phyloP scores from a whole-genome alignment of 148 eudicot species.

The Chenopodium quinoa region DNA sequence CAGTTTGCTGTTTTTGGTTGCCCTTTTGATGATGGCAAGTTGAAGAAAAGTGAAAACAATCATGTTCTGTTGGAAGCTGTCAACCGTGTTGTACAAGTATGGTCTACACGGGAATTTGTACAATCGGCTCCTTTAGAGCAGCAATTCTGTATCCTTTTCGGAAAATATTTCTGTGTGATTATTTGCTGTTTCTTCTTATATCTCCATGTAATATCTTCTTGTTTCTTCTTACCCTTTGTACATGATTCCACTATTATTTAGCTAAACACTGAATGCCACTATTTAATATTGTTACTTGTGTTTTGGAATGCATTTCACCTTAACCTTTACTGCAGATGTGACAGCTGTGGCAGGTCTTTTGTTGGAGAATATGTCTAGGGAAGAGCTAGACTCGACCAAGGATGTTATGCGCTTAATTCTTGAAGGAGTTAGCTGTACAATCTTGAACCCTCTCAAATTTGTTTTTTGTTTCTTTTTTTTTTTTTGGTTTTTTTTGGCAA shows the following conservation, averaged over 20 bases:
- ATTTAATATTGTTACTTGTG: background rate
- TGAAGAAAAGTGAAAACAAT: constrained; percentile 39
- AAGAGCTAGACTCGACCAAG: constrained; percentile 79
- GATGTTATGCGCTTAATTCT: constrained; percentile 82
- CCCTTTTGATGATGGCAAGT: constrained; percentile 45
- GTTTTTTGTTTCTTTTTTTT: background rate
- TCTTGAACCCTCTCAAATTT: constrained; percentile 13
- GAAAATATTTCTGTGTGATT: background rate
- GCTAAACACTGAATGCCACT: background rate
- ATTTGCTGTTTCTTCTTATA: background rate
- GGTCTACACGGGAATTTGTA: constrained; percentile 86
- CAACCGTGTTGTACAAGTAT: constrained; percentile 56
- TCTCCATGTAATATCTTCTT: background rate
- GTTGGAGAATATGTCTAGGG: constrained; percentile 81
- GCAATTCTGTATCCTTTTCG: constrained; percentile 83
- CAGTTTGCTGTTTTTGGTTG: constrained; percentile 76
- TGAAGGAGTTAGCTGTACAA: constrained; percentile 89
- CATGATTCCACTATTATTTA: background rate
- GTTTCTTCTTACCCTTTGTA: background rate
- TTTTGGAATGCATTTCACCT: constrained; percentile 29
- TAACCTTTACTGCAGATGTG: constrained; percentile 59
- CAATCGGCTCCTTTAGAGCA: constrained; percentile 84
- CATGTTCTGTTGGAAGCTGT: constrained; percentile 43
- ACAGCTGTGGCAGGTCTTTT: constrained; percentile 90
- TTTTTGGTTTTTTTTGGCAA: background rate